Conservation (phyloP, 306 rosid genomes). For the Fragaria ananassa region DNA sequence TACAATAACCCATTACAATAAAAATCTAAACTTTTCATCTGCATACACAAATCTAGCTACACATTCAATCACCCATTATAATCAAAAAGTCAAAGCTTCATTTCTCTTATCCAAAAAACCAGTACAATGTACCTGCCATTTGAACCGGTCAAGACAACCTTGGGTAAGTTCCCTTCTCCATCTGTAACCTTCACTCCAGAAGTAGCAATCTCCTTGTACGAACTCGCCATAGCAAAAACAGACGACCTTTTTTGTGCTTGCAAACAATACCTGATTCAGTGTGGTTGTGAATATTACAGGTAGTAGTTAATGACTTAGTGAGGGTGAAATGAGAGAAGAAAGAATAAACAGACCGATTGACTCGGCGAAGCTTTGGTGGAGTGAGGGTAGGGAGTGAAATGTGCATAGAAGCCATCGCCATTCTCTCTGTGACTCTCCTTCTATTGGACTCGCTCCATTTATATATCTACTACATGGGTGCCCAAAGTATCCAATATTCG, state of each 20-base stretch:
- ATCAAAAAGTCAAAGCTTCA: not conserved
- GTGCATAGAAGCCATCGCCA: slow-evolving; percentile 52
- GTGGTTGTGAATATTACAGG: not conserved
- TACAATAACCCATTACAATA: not conserved
- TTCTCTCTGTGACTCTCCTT: slow-evolving; percentile 1
- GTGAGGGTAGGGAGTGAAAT: slow-evolving; percentile 42
- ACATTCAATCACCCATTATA: not conserved
- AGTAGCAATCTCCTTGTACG: slow-evolving; percentile 37
- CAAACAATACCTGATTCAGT: not conserved
- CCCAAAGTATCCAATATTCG: not conserved
- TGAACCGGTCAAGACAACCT: slow-evolving; percentile 67
- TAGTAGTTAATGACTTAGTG: not conserved
- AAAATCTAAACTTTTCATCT: not conserved
- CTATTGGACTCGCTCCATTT: not conserved
- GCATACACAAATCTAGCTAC: not conserved
- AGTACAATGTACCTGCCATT: slow-evolving; percentile 60
- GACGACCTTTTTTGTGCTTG: not conserved
- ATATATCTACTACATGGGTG: not conserved
- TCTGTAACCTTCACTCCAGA: slow-evolving; percentile 61
- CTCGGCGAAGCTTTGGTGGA: slow-evolving; percentile 39
- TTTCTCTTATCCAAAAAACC: not conserved
- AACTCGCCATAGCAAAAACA: slow-evolving; percentile 61
- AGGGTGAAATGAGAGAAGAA: not conserved
- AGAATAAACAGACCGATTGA: slow-evolving; percentile 41
- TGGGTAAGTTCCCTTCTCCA: slow-evolving; percentile 84